Evolutionary conservation across 257 asterid species (phyloP).

Genomic region (Solanum dulcamara): DNA sequence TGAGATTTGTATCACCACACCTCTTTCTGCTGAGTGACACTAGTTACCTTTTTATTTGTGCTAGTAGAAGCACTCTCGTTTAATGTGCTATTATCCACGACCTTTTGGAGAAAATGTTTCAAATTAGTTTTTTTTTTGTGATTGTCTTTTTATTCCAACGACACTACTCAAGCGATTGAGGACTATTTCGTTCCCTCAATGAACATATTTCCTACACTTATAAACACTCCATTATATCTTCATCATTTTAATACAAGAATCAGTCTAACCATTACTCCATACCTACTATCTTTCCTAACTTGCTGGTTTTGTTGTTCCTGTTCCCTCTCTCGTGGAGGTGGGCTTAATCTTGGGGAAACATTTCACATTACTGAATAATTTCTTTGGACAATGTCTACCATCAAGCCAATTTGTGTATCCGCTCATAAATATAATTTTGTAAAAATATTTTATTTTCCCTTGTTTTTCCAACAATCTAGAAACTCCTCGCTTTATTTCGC

Average conservation of each 20-base stretch:
- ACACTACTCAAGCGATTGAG: background rate
- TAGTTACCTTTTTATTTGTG: background rate
- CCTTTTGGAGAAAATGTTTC: background rate
- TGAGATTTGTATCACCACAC: background rate
- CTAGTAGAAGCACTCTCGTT: background rate
- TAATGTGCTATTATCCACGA: background rate
- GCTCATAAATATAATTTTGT: background rate
- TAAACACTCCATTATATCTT: background rate
- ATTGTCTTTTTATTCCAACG: background rate
- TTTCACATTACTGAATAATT: background rate
- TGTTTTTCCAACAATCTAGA: background rate
- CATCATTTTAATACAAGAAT: background rate
- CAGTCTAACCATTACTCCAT: background rate
- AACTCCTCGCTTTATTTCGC: background rate
- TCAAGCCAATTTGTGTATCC: background rate
- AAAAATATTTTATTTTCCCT: background rate
- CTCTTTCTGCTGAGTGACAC: background rate
- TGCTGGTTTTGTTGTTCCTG: background rate
- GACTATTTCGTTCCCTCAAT: background rate
- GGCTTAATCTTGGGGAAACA: background rate
- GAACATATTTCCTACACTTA: background rate
- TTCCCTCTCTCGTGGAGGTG: background rate
- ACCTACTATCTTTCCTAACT: background rate
- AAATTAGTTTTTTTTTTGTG: background rate
- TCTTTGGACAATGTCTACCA: background rate